Conservation (phyloP, 2,329 filamentous ascomycete genomes). For the Arthroderma sp. region DNA sequence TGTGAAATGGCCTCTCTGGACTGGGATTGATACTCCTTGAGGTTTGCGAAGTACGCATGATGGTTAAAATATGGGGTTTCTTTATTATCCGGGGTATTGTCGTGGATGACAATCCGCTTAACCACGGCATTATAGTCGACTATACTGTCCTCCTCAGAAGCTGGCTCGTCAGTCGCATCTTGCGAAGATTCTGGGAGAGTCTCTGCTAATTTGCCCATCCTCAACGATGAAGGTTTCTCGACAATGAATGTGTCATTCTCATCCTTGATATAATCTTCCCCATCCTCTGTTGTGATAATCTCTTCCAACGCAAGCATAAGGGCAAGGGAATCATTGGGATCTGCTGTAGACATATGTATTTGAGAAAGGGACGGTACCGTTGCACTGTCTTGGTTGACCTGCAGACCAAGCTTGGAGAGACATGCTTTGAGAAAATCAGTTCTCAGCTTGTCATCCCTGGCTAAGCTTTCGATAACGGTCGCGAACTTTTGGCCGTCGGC, state of each 20-base stretch:
- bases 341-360: slow-evolving; percentile 64
- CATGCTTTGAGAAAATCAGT: slow-evolving; percentile 66
- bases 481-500: slow-evolving; percentile 56
- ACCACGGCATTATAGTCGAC: slow-evolving; percentile 60
- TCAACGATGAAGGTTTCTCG: slow-evolving; percentile 52
- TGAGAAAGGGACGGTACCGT: slow-evolving; percentile 66
- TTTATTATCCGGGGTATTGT: slow-evolving; percentile 54
- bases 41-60: slow-evolving; percentile 58
- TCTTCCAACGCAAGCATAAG: slow-evolving; percentile 50
- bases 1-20: slow-evolving; percentile 41
- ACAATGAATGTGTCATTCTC: slow-evolving; percentile 75
- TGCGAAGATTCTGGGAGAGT: slow-evolving; percentile 34
- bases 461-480: slow-evolving; percentile 53
- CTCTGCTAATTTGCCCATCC: slow-evolving; percentile 41
- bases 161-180: slow-evolving; percentile 18
- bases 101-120: slow-evolving; percentile 64
- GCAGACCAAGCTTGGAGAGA: slow-evolving; percentile 66
- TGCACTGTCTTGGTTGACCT: slow-evolving; percentile 55
- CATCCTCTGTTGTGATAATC: slow-evolving; percentile 52
- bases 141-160: slow-evolving; percentile 41
- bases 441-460: slow-evolving; percentile 55
- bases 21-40: slow-evolving; percentile 52
- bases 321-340: slow-evolving; percentile 51
- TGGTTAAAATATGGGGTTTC: slow-evolving; percentile 82
- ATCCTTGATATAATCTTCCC: slow-evolving; percentile 59